Evolutionary conservation across 441 rosid species (phyloP), one percentile per base, ranked within the genome.

Genomic region (Jatropha multifida): DNA sequence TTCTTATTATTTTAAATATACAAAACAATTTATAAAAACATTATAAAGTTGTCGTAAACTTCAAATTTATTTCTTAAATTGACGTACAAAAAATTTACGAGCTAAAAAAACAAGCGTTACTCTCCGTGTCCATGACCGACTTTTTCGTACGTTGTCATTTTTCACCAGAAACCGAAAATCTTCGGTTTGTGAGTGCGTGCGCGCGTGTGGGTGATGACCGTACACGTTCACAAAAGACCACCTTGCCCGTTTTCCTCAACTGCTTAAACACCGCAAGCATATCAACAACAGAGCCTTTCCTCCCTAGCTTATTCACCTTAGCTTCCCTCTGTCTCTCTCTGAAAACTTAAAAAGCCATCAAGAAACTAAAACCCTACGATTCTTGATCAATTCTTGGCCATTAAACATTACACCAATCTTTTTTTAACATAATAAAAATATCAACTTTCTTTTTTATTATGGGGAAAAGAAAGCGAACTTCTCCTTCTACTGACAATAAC

Each of bases 381-480:
- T 65, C 61, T 37, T 17, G n/a, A 41, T 69, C 26, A 56, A 69
- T 72, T 67, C 60, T 72, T 46, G 17, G 69, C 83, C 75, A 67
- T 80, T 69, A 72, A 27, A 23, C 42, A 38, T 61, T 38, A 13
- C 17, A 23, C 32, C 4, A 26, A 61, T 55, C 58, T 32, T 23
- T 49, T 20, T 46, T 46, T 65, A 1, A 4, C 5, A 12, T 18
- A 9, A 32, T 32, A 61, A 61, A 61, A 61, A 32, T 32, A 61
- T 15, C 65, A 61, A 2, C 62, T 49, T 13, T 56, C 32, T 23
- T 15, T 32, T 37, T 13, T 46, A 65, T 66, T 40, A 84, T 85
- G 86, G 85, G 88, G 59, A 87, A 82, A 75, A 78, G 86, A 77
- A 79, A 78, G 84, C 71, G 83, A 77, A 78, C 69, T 38, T 14